Base-by-base conservation (phyloP, 768 basidiomycete genomes). In the Russula emetica region DNA sequence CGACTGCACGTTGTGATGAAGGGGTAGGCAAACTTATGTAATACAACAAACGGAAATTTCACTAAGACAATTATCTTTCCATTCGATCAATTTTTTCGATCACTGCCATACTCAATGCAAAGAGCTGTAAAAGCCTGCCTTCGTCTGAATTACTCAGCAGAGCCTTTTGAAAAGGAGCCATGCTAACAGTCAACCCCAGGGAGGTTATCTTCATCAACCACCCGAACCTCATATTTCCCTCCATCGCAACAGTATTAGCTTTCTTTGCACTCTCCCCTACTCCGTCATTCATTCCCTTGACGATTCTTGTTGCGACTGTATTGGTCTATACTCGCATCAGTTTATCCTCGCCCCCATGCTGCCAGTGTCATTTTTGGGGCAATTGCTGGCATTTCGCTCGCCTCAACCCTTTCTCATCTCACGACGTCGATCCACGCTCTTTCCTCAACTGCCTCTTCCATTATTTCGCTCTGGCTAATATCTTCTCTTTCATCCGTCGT, bases 371-470 rank as follows among this genome's bases (percentile, higher is more conserved):
- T 62, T 2, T 52, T 62, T n/a, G 55, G 62, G 1, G 70, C 73
- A 34, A 53, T 72, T 28, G 11, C 68, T 16, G 45, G 68, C 22
- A 52, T 76, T 28, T 69, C 76, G 0, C 40, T 71, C 2, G 73
- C 74, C 0, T 66, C 72, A 24, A 69, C 60, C 24, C 34, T 71
- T 13, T 70, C 71, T 3, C 72, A 76, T 53, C 52, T 71, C 38
- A 65, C 61, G 5, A 70, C 76, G 2, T 71, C 76, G 2, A 34
- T 72, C 3, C 69, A 80, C 55, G 87, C 88, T 0, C 75, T 90
- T 9, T 87, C 87, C 0, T 82, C 79, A 2, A 66, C 80, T 11
- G 65, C 75, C 4, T 70, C 76, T 18, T 85, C 89, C 0, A 18
- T 88, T 22, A n/a, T 74, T 5, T 76, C 80, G 0, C 73, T 89